Evolutionary conservation across 2,329 filamentous ascomycete species (phyloP).

Genomic region (Xylariales sp.): DNA sequence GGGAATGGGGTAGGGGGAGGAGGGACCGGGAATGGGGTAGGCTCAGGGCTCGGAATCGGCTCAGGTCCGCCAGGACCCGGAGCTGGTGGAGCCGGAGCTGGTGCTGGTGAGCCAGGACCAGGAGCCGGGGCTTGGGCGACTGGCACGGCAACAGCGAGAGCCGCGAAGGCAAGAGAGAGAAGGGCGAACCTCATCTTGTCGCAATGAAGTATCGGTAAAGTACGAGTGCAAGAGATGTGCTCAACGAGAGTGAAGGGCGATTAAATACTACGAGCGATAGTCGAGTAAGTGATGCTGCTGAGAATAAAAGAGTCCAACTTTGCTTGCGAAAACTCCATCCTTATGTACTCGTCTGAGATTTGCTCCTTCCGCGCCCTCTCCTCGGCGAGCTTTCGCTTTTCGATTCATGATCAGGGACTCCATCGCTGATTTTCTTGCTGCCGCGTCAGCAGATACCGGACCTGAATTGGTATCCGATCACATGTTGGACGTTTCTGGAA

Average conservation of each 20-base stretch:
- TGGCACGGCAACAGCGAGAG: neutral
- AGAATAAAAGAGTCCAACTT: neutral
- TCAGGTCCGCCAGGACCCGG: neutral
- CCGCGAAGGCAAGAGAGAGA: constrained; percentile 4
- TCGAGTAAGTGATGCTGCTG: constrained; percentile 7
- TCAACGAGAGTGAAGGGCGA: neutral
- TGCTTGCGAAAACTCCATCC: neutral
- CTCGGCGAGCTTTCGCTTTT: neutral
- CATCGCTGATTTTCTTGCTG: neutral
- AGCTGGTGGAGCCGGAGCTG: neutral
- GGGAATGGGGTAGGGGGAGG: constrained; percentile 1
- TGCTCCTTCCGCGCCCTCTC: too few relatives aligned
- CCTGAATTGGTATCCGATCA: neutral
- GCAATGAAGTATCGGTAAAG: neutral
- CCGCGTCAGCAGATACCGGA: constrained; percentile 3
- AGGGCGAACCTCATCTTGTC: constrained; percentile 4
- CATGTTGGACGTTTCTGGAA: constrained; percentile 8
- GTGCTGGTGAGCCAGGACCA: neutral
- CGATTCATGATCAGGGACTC: neutral
- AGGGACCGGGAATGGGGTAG: neutral
- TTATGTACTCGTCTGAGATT: constrained; percentile 5
- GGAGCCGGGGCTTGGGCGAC: neutral
- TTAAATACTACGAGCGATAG: neutral
- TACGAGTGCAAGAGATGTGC: neutral
- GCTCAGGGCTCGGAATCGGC: neutral